These are phyloP conservation scores for Pyrenophora tritici-repentis DNA, from an alignment of 2,329 filamentous ascomycete genomes.

Conservation along the genomic window DNA sequence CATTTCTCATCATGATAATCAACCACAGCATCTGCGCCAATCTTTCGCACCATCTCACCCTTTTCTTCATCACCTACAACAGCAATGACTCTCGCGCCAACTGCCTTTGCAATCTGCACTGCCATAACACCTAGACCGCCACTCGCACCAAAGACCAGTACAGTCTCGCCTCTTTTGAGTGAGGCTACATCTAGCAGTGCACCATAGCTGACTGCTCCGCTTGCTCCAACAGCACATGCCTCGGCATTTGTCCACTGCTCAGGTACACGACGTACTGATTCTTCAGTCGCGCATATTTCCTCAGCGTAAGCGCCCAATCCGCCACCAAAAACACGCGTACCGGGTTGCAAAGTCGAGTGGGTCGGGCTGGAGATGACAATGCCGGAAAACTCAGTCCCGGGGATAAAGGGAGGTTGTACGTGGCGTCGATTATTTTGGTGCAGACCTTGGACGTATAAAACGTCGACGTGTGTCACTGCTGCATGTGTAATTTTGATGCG, in stretches of 20 bases:
- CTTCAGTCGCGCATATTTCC: constrained; percentile 52
- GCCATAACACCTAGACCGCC: constrained; percentile 62
- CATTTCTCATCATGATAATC: constrained; percentile 52
- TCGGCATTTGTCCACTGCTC: constrained; percentile 52
- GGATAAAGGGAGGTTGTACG: constrained; percentile 61
- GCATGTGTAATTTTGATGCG: constrained; percentile 58
- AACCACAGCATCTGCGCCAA: constrained; percentile 52
- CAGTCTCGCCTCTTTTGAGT: constrained; percentile 54
- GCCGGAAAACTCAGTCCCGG: constrained; percentile 67
- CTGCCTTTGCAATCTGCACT: constrained; percentile 59
- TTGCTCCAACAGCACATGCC: constrained; percentile 60
- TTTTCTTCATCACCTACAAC: constrained; percentile 57
- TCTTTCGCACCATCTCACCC: constrained; percentile 46
- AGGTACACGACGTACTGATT: constrained; percentile 53
- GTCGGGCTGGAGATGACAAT: constrained; percentile 51
- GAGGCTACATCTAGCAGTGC: constrained; percentile 52
- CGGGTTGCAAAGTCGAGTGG: constrained; percentile 46
- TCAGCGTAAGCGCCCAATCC: constrained; percentile 59
- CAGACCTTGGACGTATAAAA: constrained; percentile 61
- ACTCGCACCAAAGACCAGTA: constrained; percentile 61
- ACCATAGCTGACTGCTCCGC: constrained; percentile 61
- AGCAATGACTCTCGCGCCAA: constrained; percentile 60
- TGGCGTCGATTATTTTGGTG: constrained; percentile 66
- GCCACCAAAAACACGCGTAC: constrained; percentile 61
- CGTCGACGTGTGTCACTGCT: constrained; percentile 65